Base-by-base conservation (phyloP, 2,329 filamentous ascomycete species). In the Aureobasidium sp. region DNA sequence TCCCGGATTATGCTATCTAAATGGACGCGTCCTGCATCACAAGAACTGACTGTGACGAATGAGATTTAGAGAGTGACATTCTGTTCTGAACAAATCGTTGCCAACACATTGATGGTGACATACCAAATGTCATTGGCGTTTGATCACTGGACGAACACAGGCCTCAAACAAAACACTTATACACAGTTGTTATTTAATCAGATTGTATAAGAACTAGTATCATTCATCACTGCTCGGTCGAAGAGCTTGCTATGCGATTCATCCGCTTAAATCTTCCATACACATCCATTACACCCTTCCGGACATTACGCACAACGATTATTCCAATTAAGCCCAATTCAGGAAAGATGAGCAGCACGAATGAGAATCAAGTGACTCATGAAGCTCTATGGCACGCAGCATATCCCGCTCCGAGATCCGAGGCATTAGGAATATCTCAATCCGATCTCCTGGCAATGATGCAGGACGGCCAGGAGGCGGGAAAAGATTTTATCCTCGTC, bases 401-500 rank as follows among this genome's bases (percentile, higher is more conserved):
- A 36, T 53, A 53, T 23, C 50, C 50, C n/a, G 25, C 27, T 2
- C 27, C 50, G 9, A 53, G 33, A 18, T 33, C 27, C 11, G 29
- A 33, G 8, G 27, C 50, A 33, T 27, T n/a, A n/a, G 27, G 27
- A 4, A 53, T 53, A 8, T 33, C 50, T 7, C 50, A 36, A 13
- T 36, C 18, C 15, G 50, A 53, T 10, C 31, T 53, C 11, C 50
- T 53, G 2, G 50, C 18, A 16, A 53, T 53, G 50, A 6, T 53
- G 4, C 20, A 53, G 23, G n/a, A 31, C 2, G 50, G 50, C 27
- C n/a, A 53, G 16, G 27, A 53, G 50, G 5, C 50, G 3, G 50
- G 50, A 9, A 53, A 53, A 53, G 50, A 53, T 29, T 53, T 53
- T 23, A 18, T 53, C 20, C 50, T 53, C 6, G 50, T 53, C 50